phyloP scores from a whole-genome alignment of 2,329 filamentous ascomycete species.

The Nannizziopsis barbatae region DNA sequence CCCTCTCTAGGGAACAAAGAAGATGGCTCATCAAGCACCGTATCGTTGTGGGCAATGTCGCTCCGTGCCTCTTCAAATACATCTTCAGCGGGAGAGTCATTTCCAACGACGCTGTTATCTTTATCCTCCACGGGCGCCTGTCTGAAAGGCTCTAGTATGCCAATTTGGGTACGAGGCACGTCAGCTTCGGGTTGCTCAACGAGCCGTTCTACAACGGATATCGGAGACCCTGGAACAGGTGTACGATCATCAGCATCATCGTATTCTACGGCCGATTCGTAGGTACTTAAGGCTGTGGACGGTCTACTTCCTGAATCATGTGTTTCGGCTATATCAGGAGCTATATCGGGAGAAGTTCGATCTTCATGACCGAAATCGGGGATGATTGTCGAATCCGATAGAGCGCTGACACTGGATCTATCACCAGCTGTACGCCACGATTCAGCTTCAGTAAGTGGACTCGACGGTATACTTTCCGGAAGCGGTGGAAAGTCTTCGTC shows the following conservation, averaged over 20 bases:
- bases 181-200: background rate
- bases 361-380: background rate
- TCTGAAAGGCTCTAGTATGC: background rate
- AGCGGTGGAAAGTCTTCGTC: constrained; percentile 15
- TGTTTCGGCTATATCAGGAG: background rate
- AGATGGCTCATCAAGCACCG: background rate
- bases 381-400: background rate
- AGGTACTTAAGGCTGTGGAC: constrained; percentile 6
- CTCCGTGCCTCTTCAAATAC: constrained; percentile 3
- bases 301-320: constrained; percentile 7
- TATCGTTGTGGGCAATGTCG: background rate
- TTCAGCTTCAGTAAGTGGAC: constrained; percentile 13
- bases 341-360: background rate
- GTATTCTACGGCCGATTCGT: constrained; percentile 10
- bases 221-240: constrained; percentile 2
- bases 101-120: background rate
- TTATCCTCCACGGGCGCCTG: background rate
- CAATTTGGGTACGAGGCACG: background rate
- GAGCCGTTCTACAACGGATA: background rate
- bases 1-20: no score
- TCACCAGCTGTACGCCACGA: constrained; percentile 7
- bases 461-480: constrained; percentile 16
- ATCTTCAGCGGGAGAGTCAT: background rate
- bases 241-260: background rate
- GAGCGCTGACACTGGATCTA: constrained; percentile 4